Base-by-base conservation (phyloP, 306 rosid genomes). In the Quercus cerris region DNA sequence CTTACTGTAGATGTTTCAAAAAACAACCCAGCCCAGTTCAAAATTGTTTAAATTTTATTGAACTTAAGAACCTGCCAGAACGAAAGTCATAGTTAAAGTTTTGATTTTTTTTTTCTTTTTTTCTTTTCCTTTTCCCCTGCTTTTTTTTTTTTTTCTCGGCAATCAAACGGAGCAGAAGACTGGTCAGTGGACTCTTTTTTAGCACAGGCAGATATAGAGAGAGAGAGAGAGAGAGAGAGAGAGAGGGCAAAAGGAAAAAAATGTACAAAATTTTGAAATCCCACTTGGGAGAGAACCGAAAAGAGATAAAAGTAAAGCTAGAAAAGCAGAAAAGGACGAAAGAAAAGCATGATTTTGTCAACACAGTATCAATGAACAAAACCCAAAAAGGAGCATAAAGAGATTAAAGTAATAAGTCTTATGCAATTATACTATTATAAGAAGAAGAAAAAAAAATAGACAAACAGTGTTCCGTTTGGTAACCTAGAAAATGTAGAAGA, bases 311-410 rank as follows among this genome's bases (percentile, higher is more conserved):
- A 86, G 80, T 79, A 76, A 82, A 81, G 90, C 38, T 58, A 71
- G 74, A 81, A 92, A 89, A 92, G 94, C 85, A 89, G 88, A 89
- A 88, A 90, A 88, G 75, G 95, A 85, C 91, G 91, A 90, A 87
- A 87, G 66, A 73, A 84, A 87, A 70, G 79, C 73, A 78, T 85
- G 81, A 88, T 88, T 78, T 86, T 79, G 93, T 84, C 93, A 86
- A 87, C 84, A 87, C 79, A 82, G 83, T 84, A 84, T 80, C 86
- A 78, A 63, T 54, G 64, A 74, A 58, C 76, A 57, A 71, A 46
- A 33, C 72, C 72, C 56, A 67, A 70, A 80, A 75, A 46, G 67
- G 78, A 13, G 76, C 27, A 51, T 62, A 46, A 46, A 35, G 71
- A 69, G 78, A 75, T 85, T 73, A 72, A 68, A 74, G 69, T 51